Conservation (phyloP, 1,284 basidiomycete species). For the Psilocybe mexicana region DNA sequence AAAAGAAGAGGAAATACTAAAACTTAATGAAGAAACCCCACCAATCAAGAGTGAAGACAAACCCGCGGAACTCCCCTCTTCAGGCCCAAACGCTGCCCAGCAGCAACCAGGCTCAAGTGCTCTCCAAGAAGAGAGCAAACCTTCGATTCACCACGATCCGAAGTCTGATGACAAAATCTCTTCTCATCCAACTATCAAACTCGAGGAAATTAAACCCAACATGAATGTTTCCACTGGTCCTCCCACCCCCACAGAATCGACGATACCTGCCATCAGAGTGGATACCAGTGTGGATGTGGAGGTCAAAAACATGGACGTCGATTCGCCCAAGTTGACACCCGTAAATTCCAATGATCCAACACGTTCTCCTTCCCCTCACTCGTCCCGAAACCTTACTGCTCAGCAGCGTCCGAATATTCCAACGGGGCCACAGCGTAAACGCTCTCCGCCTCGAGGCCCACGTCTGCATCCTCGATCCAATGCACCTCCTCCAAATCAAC, state of each 20-base stretch:
- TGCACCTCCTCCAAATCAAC: constrained; percentile 6
- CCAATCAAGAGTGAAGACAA: neutral
- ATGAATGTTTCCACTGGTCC: neutral
- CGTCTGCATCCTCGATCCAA: constrained; percentile 33
- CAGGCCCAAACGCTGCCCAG: neutral
- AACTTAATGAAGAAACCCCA: neutral
- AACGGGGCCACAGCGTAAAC: constrained; percentile 12
- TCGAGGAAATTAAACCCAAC: neutral
- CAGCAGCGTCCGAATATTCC: constrained; percentile 6
- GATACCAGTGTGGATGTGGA: neutral
- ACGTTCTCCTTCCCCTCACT: constrained; percentile 15
- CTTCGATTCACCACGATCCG: neutral
- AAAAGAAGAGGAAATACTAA: neutral
- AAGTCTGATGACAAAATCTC: neutral
- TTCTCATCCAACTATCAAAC: neutral
- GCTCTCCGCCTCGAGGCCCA: constrained; percentile 41
- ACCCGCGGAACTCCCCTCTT: neutral
- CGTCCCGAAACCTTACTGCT: constrained; percentile 8
- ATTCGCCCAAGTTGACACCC: constrained; percentile 8
- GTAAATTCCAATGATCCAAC: constrained; percentile 6
- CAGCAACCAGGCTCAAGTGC: neutral
- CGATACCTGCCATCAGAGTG: neutral
- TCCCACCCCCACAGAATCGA: neutral
- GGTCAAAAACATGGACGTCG: constrained; percentile 14
- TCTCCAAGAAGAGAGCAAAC: neutral